Conservation (phyloP, 371 early-diverging fungal species). For the Mucor sp. region DNA sequence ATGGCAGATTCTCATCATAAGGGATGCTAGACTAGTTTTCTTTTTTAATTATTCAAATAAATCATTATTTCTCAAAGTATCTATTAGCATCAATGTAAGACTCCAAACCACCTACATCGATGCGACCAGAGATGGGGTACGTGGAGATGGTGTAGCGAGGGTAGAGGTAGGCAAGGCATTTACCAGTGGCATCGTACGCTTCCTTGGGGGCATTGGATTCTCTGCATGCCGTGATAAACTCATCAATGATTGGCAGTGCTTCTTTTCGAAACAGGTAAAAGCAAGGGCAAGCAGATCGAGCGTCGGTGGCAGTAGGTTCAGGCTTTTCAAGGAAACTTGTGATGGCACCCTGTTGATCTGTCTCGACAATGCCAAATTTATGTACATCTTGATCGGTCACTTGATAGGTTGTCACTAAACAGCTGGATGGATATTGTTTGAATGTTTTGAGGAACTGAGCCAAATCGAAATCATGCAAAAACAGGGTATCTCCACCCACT, state of each 20-base stretch:
- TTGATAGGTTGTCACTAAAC: conserved; percentile 50
- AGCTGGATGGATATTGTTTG: conserved; percentile 13
- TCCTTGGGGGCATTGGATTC: conserved; percentile 35
- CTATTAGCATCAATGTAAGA: conserved; percentile 56
- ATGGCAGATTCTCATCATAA: conserved; percentile 7
- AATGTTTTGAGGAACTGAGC: conserved; percentile 21
- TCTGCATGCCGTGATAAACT: conserved; percentile 46
- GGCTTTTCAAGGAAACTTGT: conserved; percentile 64
- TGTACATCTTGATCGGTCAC: conserved; percentile 46
- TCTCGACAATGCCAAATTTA: conserved; percentile 63
- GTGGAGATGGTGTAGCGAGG: conserved; percentile 45
- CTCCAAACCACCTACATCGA: conserved; percentile 64
- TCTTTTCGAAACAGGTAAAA: conserved; percentile 52
- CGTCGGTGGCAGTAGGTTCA: conserved; percentile 38
- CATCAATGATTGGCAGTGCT: conserved; percentile 34
- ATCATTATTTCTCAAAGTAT: conserved; percentile 35
- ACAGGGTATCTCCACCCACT: conserved; percentile 62
- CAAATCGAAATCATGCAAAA: conserved; percentile 56
- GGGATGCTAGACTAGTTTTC: conserved; percentile 11
- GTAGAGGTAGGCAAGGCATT: conserved; percentile 54
- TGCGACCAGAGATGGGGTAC: conserved; percentile 53
- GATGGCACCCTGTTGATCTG: conserved; percentile 32
- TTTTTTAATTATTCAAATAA: not conserved
- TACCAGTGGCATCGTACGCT: conserved; percentile 64
- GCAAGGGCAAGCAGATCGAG: conserved; percentile 64